Evolutionary conservation across 441 rosid genomes (phyloP), one percentile per base, ranked within the genome.

Genomic region (Sinapis alba): DNA sequence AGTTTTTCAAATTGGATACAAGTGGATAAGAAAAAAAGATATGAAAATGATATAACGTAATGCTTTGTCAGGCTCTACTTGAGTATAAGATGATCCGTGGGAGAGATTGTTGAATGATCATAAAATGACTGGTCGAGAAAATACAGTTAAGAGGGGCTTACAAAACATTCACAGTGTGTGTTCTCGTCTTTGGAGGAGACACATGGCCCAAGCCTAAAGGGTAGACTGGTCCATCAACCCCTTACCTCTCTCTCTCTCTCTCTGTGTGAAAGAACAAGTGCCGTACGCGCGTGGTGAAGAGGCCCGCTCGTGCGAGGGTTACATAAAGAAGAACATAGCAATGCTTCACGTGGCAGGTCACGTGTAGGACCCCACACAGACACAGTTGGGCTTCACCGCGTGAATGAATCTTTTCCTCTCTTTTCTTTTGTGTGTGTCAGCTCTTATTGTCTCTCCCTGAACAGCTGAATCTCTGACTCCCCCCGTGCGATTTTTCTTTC

Each of bases 261-360:
- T 38, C 64, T 36, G 36, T 30, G 59, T 8, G 41, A 64, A 64
- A 64, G 67, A 70, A 70, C 68, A 13, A 64, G 59, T 71, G 30
- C 77, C 77, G 77, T 72, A 78, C 80, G 80, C 80, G 77, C 61
- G 80, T 78, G 73, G 53, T 3, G 68, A 21, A 36, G 68, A 47
- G 68, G 43, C 65, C 68, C 68, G 60, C 69, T 72, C 80, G 80
- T 78, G 80, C 64, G 60, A 78, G 64, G 80, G 73, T 10, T 73
- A 72, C 76, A 62, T 74, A 62, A 43, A 30, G 23, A 0, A 23
- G 23, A 27, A 56, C 66, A 41, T 23, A 62, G 32, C 59, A 26
- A 69, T 43, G 61, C 43, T 71, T 71, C 80, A 77, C 76, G 72
- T 77, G 80, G 54, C 80, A 77, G 80, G 72, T 77, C 80, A 77